phyloP scores from a whole-genome alignment of 1,139 yeast species.

The Candida dubliniensis region DNA sequence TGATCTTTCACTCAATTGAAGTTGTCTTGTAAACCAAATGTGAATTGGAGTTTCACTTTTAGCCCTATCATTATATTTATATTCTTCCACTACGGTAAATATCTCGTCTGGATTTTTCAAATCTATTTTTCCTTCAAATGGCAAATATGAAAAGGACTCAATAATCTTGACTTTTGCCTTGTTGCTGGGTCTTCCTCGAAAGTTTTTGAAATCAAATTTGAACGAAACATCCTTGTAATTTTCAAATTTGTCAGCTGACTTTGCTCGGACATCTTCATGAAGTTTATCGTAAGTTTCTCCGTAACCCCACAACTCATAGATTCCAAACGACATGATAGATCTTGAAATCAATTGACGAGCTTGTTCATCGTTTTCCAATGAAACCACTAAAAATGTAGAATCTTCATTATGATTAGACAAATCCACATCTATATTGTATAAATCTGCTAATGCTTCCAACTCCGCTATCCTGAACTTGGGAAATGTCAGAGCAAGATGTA shows the following conservation, averaged over 20 bases:
- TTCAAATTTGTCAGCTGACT: slow-evolving; percentile 27
- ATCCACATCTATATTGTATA: slow-evolving; percentile 58
- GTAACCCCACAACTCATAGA: slow-evolving; percentile 84
- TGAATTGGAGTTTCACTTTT: slow-evolving; percentile 54
- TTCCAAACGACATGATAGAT: slow-evolving; percentile 69
- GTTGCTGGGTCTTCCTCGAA: slow-evolving; percentile 63
- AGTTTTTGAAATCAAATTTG: slow-evolving; percentile 80
- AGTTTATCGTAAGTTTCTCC: slow-evolving; percentile 58
- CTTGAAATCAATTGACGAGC: slow-evolving; percentile 66
- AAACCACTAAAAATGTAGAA: slow-evolving; percentile 71
- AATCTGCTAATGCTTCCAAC: slow-evolving; percentile 76
- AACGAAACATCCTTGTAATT: slow-evolving; percentile 51
- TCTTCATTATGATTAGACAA: slow-evolving; percentile 56
- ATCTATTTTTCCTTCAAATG: slow-evolving; percentile 72
- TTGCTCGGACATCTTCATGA: slow-evolving; percentile 52
- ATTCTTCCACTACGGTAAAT: slow-evolving; percentile 76
- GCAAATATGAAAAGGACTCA: slow-evolving; percentile 70
- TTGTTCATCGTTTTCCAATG: slow-evolving; percentile 61
- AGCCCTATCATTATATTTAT: slow-evolving; percentile 49
- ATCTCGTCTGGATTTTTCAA: slow-evolving; percentile 77
- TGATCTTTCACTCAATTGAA: slow-evolving; percentile 64
- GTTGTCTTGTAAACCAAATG: slow-evolving; percentile 75
- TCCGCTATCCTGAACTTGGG: slow-evolving; percentile 80
- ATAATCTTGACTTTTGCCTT: slow-evolving; percentile 61
- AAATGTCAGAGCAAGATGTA: slow-evolving; percentile 83